These are phyloP conservation scores for Starmerella stigmatis DNA, from an alignment of 805 yeast genomes.

Conservation along the genomic window DNA sequence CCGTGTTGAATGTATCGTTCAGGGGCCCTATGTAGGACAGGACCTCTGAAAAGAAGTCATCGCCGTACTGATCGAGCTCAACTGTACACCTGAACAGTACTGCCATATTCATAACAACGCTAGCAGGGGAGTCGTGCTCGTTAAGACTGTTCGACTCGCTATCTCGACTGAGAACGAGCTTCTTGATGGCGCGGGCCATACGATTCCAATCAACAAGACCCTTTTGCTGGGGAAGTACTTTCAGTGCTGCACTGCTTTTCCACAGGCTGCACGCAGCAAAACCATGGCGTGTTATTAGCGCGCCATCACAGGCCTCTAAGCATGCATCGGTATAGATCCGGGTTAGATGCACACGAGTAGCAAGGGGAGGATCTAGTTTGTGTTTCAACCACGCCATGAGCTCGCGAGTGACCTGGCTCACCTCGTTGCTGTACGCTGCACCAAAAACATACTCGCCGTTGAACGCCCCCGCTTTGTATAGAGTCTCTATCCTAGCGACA, in stretches of 20 bases:
- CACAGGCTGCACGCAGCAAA: constrained; percentile 48
- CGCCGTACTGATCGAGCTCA: background rate
- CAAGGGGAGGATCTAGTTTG: constrained; percentile 69
- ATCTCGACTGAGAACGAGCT: constrained; percentile 5
- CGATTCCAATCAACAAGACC: constrained; percentile 10
- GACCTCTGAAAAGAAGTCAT: constrained; percentile 6
- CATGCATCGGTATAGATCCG: constrained; percentile 62
- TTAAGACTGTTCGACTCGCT: too few species aligned
- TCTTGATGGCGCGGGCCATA: constrained; percentile 10
- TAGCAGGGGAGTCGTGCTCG: background rate
- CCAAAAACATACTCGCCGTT: constrained; percentile 49
- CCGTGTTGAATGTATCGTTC: constrained; percentile 5
- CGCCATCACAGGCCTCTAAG: constrained; percentile 59
- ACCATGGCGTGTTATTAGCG: constrained; percentile 50
- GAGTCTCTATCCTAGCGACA: constrained; percentile 67
- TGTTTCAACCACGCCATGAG: constrained; percentile 64
- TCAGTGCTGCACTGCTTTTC: constrained; percentile 39
- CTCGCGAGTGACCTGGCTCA: constrained; percentile 81
- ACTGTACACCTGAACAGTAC: constrained; percentile 10
- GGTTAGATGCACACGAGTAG: constrained; percentile 50
- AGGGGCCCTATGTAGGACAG: constrained; percentile 14
- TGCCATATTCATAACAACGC: constrained; percentile 12
- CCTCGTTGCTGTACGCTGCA: constrained; percentile 49
- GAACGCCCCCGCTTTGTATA: constrained; percentile 62
- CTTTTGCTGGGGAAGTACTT: constrained; percentile 13